A percentile compares a stretch with the other conserved stretches of the same genome.
These are phyloP conservation scores for Straminergon stramineum DNA, from an alignment of 225 moss, liverwort and hornwort species.

Conservation along the genomic window DNA sequence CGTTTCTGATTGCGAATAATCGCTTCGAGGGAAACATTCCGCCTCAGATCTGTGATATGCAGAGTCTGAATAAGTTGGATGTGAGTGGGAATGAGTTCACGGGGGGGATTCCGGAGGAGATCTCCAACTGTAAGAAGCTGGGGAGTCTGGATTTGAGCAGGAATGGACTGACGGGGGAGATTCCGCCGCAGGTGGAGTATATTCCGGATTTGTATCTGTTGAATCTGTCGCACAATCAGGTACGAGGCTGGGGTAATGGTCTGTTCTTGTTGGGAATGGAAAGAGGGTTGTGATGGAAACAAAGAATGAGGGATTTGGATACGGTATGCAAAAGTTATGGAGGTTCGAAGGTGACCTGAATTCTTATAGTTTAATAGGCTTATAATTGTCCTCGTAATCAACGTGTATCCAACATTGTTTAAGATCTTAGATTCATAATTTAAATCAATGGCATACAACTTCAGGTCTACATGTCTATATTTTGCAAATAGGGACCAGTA, in stretches of 20 bases:
- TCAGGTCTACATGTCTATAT: neutral
- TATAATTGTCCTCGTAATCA: neutral
- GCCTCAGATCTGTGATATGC: constrained; percentile 55
- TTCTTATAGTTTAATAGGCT: neutral
- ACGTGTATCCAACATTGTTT: too few species aligned
- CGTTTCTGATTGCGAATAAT: constrained; percentile 45
- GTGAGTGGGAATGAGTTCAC: constrained; percentile 57
- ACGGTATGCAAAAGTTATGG: neutral
- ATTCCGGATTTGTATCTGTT: constrained; percentile 50
- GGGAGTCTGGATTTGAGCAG: constrained; percentile 57
- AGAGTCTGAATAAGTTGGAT: constrained; percentile 39
- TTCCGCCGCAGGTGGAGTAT: constrained; percentile 51
- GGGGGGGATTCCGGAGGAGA: constrained; percentile 44
- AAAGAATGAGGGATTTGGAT: neutral
- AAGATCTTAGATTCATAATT: neutral
- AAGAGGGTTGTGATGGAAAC: too few species aligned
- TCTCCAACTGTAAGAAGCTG: constrained; percentile 54
- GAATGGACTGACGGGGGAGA: constrained; percentile 53
- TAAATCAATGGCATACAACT: neutral
- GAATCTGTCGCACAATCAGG: constrained; percentile 60
- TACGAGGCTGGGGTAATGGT: neutral
- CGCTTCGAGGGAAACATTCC: constrained; percentile 58
- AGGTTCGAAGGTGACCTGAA: neutral
- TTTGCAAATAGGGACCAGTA: neutral
- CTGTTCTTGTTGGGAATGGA: neutral